Evolutionary conservation across 306 rosid species (phyloP), one percentile per base, ranked within the genome.

Genomic region (Ziziphus jujuba): DNA sequence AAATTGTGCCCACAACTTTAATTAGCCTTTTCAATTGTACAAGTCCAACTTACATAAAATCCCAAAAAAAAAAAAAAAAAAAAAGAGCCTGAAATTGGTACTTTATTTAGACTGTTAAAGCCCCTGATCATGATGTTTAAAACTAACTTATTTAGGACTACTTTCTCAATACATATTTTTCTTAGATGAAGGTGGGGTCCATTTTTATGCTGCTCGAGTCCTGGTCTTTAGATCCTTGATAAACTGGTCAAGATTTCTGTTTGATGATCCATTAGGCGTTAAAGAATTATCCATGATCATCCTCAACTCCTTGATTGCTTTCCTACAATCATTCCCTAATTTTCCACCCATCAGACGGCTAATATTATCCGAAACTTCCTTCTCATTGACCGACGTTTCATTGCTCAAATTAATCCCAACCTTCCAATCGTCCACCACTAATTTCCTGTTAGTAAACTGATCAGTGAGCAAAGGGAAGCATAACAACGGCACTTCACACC

Each of bases 381-480:
- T 63, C 73, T 74, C 70, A 0, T 47, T 44, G 23, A 81, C 69
- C 6, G 23, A 14, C 54, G 35, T 40, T 57, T 17, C 47, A 19
- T 66, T 65, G 5, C 67, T 62, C 25, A 85, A 60, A 61, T 81
- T 79, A 53, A 76, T 72, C 59, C 91, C 95, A 1, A 85, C 57
- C 82, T 35, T 76, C 95, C 90, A 87, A 60, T 85, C 87, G 15
- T 87, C 81, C 6, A 85, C 90, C n/a, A 79, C 83, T 59, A 85
- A 19, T 60, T 82, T 85, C 16, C 88, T 38, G 35, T 85, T 87
- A 3, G 95, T 87, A 75, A 82, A 78, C n/a, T 84, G 95, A 63
- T 87, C 90, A 0, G 85, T 82, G n/a, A 65, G 62, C 17, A 84
- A 25, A 10, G 95, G 87, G 48, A 78, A 87, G 52, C 95, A 87